These are phyloP conservation scores for Penicillium italicum DNA, from an alignment of 2,329 filamentous ascomycete genomes.

Conservation along the genomic window DNA sequence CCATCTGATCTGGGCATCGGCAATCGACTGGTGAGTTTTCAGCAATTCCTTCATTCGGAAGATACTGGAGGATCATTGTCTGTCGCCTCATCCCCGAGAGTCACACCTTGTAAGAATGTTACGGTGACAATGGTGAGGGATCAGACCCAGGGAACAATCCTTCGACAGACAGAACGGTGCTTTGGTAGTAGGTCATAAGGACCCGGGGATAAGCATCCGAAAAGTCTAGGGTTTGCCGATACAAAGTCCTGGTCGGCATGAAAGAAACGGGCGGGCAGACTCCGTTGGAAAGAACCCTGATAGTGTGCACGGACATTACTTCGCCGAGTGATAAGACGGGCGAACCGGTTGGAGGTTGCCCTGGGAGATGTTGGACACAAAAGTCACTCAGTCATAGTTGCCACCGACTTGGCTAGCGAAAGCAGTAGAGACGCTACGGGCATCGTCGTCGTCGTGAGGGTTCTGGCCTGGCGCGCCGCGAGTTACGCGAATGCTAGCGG, in stretches of 20 bases:
- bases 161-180: constrained; percentile 9
- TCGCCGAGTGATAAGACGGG: constrained; percentile 13
- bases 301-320: constrained; percentile 18
- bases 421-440: constrained; percentile 91
- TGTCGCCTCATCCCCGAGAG: constrained; percentile 7
- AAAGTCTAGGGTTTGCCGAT: constrained; percentile 12
- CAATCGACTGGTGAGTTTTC: neutral
- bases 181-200: constrained; percentile 6
- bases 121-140: constrained; percentile 8
- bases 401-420: constrained; percentile 91
- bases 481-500: constrained; percentile 48
- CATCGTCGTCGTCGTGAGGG: constrained; percentile 73
- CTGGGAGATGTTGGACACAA: constrained; percentile 7
- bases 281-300: constrained; percentile 18
- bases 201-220: constrained; percentile 8
- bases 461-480: constrained; percentile 41
- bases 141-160: constrained; percentile 10
- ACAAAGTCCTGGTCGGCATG: constrained; percentile 15
- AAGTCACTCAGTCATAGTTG: constrained; percentile 55
- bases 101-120: constrained; percentile 8
- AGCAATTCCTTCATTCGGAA: neutral
- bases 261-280: constrained; percentile 20
- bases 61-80: constrained; percentile 6
- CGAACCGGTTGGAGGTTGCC: constrained; percentile 18
- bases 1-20: constrained; percentile 1